Conservation (phyloP, 306 rosid species). For the Acacia acuminata region DNA sequence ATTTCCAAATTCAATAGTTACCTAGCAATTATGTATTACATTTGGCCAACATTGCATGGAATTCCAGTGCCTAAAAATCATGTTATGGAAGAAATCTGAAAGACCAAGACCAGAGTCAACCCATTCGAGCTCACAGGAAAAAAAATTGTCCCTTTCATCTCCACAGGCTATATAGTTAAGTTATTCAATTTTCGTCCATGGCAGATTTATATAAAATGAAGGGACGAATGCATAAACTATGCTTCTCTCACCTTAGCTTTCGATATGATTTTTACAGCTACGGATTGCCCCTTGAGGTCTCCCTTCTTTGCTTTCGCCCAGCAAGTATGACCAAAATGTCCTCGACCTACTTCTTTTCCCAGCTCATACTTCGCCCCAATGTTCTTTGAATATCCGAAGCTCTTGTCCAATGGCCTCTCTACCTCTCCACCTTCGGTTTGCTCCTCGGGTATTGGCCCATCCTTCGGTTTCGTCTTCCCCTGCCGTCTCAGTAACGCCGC, state of each 20-base stretch:
- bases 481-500: slow-evolving; percentile 62
- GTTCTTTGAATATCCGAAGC: slow-evolving; percentile 84
- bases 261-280: slow-evolving; percentile 93
- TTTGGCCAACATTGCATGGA: slow-evolving; percentile 9
- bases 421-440: slow-evolving; percentile 53
- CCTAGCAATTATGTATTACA: slow-evolving; percentile 6
- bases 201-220: background rate
- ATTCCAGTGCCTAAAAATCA: slow-evolving; percentile 26
- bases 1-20: slow-evolving; percentile 17
- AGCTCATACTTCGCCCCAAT: slow-evolving; percentile 81
- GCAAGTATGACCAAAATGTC: slow-evolving; percentile 98
- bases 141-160: slow-evolving; percentile 17
- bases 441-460: slow-evolving; percentile 90
- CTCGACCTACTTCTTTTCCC: slow-evolving; percentile 93
- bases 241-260: slow-evolving; percentile 74
- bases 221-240: background rate
- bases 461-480: slow-evolving; percentile 63
- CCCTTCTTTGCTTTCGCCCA: slow-evolving; percentile 89
- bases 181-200: background rate
- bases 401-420: slow-evolving; percentile 79
- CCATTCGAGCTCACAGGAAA: slow-evolving; percentile 12
- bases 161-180: background rate
- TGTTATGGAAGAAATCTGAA: slow-evolving; percentile 21
- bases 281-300: slow-evolving; percentile 79
- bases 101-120: slow-evolving; percentile 40